Base-by-base conservation (phyloP, 106 monocot genomes). In the Platanthera guangdongensis region DNA sequence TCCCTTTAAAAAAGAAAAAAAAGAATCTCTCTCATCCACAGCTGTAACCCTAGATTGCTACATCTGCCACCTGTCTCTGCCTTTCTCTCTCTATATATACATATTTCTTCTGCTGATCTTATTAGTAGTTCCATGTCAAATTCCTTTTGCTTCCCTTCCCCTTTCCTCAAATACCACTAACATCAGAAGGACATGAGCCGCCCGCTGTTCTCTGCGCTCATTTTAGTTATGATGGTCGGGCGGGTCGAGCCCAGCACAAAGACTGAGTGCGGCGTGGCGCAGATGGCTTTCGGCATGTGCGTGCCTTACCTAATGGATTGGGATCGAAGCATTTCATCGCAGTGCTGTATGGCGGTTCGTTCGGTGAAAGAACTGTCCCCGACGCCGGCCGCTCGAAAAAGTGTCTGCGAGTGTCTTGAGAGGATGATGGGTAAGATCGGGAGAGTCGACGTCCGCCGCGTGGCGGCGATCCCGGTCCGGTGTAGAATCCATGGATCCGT, bases 191-290 rank as follows among this genome's bases (percentile, higher is more conserved):
- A 4, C 55, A 55, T 55, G 55, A 4, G 16, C 14, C 52, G 52
- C 14, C 3, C 14, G 1, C 52, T 53, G 3, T 53, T 53, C 13
- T 14, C 14, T 15, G 55, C 13, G n/a, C n/a, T 55, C 55, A 55
- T 55, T 55, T 55, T 55, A 13, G 3, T 14, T 16, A 55, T 15
- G 55, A n/a, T 22, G 0, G 15, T 47, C 50, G 51, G 19, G 7
- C 2, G 25, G 47, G 9, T 18, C 10, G 77, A 77, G 13, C n/a
- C 64, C 21, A 11, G 65, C 65, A 77, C 76, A 7, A 77, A 77
- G 51, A 22, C 76, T 10, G 64, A 67, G 9, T 77, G 76, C 51
- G 76, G 76, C 50, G 65, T 77, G 51, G 76, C 76, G 49, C 50
- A 65, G 22, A 77, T 28, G 13, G 76, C 76, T 25, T 77, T 77